These are phyloP conservation scores for Cutaneotrichosporon dermatis DNA, from an alignment of 1,284 basidiomycete species.

Conservation along the genomic window DNA sequence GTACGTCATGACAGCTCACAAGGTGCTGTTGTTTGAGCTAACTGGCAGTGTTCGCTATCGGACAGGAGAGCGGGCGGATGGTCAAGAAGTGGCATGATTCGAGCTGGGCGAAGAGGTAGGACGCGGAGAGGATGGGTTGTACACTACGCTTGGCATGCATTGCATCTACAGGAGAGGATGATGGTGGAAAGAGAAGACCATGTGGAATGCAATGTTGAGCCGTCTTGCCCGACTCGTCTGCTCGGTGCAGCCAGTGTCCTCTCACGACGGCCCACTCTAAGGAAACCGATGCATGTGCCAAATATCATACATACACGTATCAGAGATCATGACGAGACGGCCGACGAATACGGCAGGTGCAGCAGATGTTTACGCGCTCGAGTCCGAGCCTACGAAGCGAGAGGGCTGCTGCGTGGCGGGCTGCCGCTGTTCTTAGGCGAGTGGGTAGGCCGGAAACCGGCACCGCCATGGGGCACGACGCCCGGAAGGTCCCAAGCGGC, in stretches of 20 bases:
- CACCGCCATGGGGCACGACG: conserved; percentile 8
- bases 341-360: too few species aligned
- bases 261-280: too few species aligned
- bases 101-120: conserved; percentile 17
- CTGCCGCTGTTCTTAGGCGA: background rate
- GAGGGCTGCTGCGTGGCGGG: conserved; percentile 3
- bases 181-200: too few species aligned
- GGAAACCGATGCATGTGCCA: background rate
- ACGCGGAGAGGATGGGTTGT: background rate
- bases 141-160: background rate
- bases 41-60: conserved; percentile 48
- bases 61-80: conserved; percentile 69
- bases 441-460: background rate
- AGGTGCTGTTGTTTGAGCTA: background rate
- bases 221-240: too few species aligned
- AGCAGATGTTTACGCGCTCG: too few species aligned
- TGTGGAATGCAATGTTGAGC: too few species aligned
- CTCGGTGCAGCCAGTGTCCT: too few species aligned
- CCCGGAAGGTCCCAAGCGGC: conserved; percentile 20
- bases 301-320: background rate
- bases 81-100: conserved; percentile 77
- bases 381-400: background rate
- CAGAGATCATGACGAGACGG: too few species aligned
- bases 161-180: background rate
- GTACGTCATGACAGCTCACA: conserved; percentile 54